Evolutionary conservation across 2,329 filamentous ascomycete genomes (phyloP), one percentile per base, ranked within the genome.

Genomic region (Neonectria faginata): DNA sequence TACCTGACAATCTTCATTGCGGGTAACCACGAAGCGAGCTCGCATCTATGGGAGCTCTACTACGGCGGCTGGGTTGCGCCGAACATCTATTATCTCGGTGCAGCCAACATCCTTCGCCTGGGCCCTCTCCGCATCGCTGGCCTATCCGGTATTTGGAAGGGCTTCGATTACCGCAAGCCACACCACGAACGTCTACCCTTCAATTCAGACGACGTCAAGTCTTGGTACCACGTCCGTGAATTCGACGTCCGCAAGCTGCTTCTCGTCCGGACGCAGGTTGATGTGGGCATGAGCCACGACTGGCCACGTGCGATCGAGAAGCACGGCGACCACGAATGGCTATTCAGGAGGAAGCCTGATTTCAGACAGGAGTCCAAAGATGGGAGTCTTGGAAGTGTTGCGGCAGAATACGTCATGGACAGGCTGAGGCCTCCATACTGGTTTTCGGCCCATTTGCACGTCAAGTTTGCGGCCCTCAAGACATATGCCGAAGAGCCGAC

Each of bases 41-140:
- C 92, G 55, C 89, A 98, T 79, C 83, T 97, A 5, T 96, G 90
- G 84, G 96, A 99, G 80, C 86, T 99, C 0, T 97, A 93, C 81
- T 97, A 98, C 76, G 96, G 96, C 56, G 96, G 96, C 55, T 99
- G 96, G 96, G 96, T 93, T 6, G 95, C 95, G 8, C 94, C 93
- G 9, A 97, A 96, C 71, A 98, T 99, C 68, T 99, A 97, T 83
- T 99, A 97, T 80, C 86, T 98, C 78, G 96, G 96, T 53, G 93
- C 94, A 36, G 93, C 96, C 64, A 97, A 97, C 75, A 90, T 99
- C 9, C 77, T 99, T 44, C 90, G 91, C 18, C 83, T 97, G 33
- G 95, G 95, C 0, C 91, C 92, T 1, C 81, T 99, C 53, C 89
- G 96, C 22, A 97, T 99, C 66, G 92, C 93, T 39, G 95, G 91